Conservation (phyloP, 139 green algal species). For the Volvox reticuliferus region DNA sequence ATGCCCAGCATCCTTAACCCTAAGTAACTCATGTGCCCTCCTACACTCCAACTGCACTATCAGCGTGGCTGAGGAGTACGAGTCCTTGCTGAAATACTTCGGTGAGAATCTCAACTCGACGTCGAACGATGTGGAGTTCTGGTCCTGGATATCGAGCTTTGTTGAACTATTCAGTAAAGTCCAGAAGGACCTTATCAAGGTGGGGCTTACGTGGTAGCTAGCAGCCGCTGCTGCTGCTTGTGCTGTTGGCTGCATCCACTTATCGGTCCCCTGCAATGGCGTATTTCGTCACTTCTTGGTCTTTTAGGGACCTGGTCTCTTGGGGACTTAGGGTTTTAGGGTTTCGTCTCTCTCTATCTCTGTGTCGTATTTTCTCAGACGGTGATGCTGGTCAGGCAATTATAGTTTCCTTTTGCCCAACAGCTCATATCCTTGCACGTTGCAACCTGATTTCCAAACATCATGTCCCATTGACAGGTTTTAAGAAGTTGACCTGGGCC, state of each 20-base stretch:
- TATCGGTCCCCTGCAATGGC: too few relatives aligned
- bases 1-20: not conserved
- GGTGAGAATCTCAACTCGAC: constrained; percentile 62
- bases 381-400: too few relatives aligned
- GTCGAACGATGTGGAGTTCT: constrained; percentile 58
- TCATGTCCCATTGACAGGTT: too few relatives aligned
- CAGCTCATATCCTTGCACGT: too few relatives aligned
- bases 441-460: too few relatives aligned
- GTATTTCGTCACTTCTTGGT: too few relatives aligned
- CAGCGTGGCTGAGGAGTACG: constrained; percentile 39
- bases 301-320: too few relatives aligned
- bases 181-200: constrained; percentile 38
- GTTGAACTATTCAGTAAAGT: constrained; percentile 50
- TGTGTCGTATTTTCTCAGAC: too few relatives aligned
- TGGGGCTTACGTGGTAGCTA: not conserved
- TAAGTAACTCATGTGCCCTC: not conserved
- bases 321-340: too few relatives aligned
- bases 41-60: not conserved
- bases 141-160: constrained; percentile 47
- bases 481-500: too few relatives aligned
- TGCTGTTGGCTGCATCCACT: not conserved
- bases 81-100: constrained; percentile 57
- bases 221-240: not conserved
- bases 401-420: too few relatives aligned
- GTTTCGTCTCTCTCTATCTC: too few relatives aligned